Base-by-base conservation (phyloP, 1,139 yeast species). In the Hyphopichia khmerensis region DNA sequence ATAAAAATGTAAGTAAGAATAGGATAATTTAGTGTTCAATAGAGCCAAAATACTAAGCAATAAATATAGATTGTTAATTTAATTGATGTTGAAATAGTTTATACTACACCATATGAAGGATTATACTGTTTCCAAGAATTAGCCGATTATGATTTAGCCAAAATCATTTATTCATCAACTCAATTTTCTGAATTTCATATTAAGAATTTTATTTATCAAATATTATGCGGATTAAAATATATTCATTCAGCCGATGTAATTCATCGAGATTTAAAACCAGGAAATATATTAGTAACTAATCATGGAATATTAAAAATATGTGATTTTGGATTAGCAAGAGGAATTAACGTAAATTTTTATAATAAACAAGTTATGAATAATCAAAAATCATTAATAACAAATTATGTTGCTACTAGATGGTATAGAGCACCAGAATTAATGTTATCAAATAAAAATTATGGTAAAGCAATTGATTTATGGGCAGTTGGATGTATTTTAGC, bases 341-440 rank as follows among this genome's bases (percentile, higher is more conserved):
- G 95, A 2, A 72, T 85, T 13, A 69, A 77, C 42, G 72, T 72
- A 26, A 65, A 61, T 44, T 72, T 50, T 50, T 63, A 57, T 43
- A 64, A 50, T 42, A 56, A 49, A 26, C n/a, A n/a, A n/a, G n/a
- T n/a, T n/a, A n/a, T n/a, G n/a, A n/a, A n/a, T n/a, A n/a, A n/a
- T n/a, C n/a, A n/a, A n/a, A n/a, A n/a, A n/a, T n/a, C n/a, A 21
- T 8, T 8, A 21, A 87, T 87, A 39, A 90, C 97, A 3, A 83
- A 83, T 51, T 90, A 90, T 55, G 97, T 91, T 15, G 97, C 97
- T 3, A 91, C 98, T 0, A 69, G 98, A 47, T 91, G 96, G 96
- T 91, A 91, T 58, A 69, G 97, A 41, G 97, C 97, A 0, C 98
- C 98, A 0, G 98, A 91, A 57, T 71, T 91, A 43, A 80, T 90